Percentiles rank a stretch among this genome's conserved stretches.
Conservation (phyloP, 2,329 filamentous ascomycete genomes). For the Didymella lethalis region DNA sequence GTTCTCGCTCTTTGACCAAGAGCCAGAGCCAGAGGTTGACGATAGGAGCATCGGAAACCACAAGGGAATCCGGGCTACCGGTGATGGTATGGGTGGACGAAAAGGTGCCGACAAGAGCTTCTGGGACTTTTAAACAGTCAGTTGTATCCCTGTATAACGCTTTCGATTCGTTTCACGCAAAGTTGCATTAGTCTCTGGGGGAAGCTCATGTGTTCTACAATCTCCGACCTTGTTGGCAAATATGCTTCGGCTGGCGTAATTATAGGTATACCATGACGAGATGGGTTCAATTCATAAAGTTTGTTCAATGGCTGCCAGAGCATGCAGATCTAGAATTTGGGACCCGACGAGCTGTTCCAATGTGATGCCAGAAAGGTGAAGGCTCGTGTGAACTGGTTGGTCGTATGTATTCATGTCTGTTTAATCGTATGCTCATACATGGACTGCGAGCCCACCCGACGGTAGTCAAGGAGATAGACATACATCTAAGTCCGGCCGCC, state of each 20-base stretch:
- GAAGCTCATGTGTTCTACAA: conserved; percentile 7
- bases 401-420: background rate
- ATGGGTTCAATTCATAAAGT: conserved; percentile 14
- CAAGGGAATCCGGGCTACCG: conserved; percentile 41
- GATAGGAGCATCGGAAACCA: conserved; percentile 19
- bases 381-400: background rate
- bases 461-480: background rate
- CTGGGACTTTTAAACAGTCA: conserved; percentile 40
- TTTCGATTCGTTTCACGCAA: background rate
- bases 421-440: background rate
- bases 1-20: conserved; percentile 51
- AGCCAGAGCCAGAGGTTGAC: conserved; percentile 39
- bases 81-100: conserved; percentile 52
- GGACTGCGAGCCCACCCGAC: background rate
- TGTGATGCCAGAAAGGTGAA: background rate
- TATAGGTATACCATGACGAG: conserved; percentile 17
- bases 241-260: conserved; percentile 16
- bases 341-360: background rate
- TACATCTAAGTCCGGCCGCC: background rate
- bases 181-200: conserved; percentile 1
- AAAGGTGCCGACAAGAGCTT: conserved; percentile 44
- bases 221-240: conserved; percentile 3
- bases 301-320: background rate
- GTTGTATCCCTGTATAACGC: conserved; percentile 4
- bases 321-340: background rate